Percentiles rank a stretch among this genome's conserved stretches.
Evolutionary conservation across 2,329 filamentous ascomycete species (phyloP).

Genomic region (Fusarium pseudograminearum): DNA sequence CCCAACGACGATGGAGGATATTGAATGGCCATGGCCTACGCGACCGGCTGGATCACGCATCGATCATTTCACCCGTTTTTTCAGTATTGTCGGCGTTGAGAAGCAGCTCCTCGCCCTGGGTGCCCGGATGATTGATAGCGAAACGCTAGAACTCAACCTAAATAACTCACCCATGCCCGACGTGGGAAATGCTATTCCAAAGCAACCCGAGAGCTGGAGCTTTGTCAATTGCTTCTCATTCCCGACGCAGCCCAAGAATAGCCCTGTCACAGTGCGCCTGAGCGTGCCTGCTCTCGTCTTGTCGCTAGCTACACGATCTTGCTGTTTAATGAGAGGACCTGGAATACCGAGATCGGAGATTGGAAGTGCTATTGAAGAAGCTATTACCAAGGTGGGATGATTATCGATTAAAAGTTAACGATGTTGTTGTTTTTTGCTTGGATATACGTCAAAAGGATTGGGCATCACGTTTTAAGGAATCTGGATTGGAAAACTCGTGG

Average conservation of each 20-base stretch:
- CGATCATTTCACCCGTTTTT: slow-evolving; percentile 27
- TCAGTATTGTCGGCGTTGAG: slow-evolving; percentile 45
- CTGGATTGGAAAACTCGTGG: background rate
- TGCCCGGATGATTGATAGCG: slow-evolving; percentile 39
- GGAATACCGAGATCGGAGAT: slow-evolving; percentile 45
- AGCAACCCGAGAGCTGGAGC: slow-evolving; percentile 47
- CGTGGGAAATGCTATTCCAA: slow-evolving; percentile 4
- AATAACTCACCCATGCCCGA: slow-evolving; percentile 18
- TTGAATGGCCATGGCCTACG: slow-evolving; percentile 40
- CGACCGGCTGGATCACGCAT: slow-evolving; percentile 18
- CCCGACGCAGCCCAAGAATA: slow-evolving; percentile 24
- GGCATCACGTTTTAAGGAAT: background rate
- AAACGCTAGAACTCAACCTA: slow-evolving; percentile 44
- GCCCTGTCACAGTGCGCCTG: slow-evolving; percentile 32
- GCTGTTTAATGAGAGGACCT: slow-evolving; percentile 45
- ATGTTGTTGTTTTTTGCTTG: background rate
- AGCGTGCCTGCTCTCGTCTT: slow-evolving; percentile 35
- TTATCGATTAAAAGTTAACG: background rate
- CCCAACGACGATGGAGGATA: slow-evolving; percentile 28
- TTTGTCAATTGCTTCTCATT: slow-evolving; percentile 47
- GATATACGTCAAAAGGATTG: background rate
- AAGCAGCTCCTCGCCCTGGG: slow-evolving; percentile 45
- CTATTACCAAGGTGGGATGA: slow-evolving; percentile 27
- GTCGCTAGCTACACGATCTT: slow-evolving; percentile 33
- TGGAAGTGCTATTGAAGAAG: slow-evolving; percentile 46